These are phyloP conservation scores for Calocybe cyanea DNA, from an alignment of 768 basidiomycete genomes.

Conservation along the genomic window DNA sequence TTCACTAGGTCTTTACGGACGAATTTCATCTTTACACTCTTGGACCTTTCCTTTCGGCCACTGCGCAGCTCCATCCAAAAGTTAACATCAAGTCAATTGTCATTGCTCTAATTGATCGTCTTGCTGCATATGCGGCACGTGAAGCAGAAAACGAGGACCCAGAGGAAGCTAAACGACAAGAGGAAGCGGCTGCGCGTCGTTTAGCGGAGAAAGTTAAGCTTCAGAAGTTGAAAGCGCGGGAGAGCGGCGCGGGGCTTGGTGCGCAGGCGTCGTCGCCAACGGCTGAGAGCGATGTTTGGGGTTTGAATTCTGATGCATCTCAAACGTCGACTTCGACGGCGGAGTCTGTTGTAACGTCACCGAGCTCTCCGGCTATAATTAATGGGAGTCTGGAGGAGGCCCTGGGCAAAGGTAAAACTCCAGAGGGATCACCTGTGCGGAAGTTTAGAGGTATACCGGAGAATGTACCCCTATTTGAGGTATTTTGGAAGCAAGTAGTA, in stretches of 20 bases:
- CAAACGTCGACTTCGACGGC: slow-evolving; percentile 27
- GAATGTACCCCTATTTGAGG: slow-evolving; percentile 93
- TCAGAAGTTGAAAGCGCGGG: slow-evolving; percentile 63
- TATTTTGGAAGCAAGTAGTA: slow-evolving; percentile 98
- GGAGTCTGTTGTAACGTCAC: slow-evolving; percentile 27
- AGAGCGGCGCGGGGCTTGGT: slow-evolving; percentile 40
- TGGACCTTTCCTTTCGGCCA: slow-evolving; percentile 94
- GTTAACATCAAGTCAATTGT: slow-evolving; percentile 99
- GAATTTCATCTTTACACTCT: slow-evolving; percentile 96
- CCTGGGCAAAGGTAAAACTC: slow-evolving; percentile 54
- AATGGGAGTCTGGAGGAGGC: slow-evolving; percentile 24
- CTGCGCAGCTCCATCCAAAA: slow-evolving; percentile 93
- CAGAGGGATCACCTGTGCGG: slow-evolving; percentile 51
- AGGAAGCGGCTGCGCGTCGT: slow-evolving; percentile 87
- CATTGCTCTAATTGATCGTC: slow-evolving; percentile 92
- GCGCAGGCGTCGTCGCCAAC: slow-evolving; percentile 30
- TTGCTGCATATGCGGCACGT: slow-evolving; percentile 93
- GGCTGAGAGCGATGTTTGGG: slow-evolving; percentile 43
- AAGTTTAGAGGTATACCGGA: slow-evolving; percentile 97
- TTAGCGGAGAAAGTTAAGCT: slow-evolving; percentile 82
- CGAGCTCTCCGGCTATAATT: slow-evolving; percentile 18
- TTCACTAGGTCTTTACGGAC: slow-evolving; percentile 86
- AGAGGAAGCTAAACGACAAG: slow-evolving; percentile 88
- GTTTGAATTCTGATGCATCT: slow-evolving; percentile 29
- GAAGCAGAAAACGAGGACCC: slow-evolving; percentile 97